Evolutionary conservation across 1,139 yeast species (phyloP).

Genomic region (Hansenula anomala): DNA sequence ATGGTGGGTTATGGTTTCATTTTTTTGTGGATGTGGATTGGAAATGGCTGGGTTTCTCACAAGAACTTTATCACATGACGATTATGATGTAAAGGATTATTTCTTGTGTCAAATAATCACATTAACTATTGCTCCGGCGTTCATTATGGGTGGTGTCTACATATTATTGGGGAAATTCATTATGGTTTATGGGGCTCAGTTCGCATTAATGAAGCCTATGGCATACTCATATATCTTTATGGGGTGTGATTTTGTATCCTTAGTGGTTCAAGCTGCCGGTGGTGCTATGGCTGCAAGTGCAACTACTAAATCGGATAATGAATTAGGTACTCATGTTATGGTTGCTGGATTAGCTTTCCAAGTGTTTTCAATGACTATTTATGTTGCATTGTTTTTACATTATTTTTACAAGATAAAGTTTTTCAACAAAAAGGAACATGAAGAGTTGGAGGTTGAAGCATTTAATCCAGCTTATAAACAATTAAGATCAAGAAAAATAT

Average conservation of each 20-base stretch:
- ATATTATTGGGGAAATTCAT: conserved; percentile 59
- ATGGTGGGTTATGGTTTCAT: conserved; percentile 59
- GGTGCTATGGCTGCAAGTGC: conserved; percentile 45
- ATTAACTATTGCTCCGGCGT: conserved; percentile 69
- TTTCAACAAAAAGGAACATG: neutral
- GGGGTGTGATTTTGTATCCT: conserved; percentile 50
- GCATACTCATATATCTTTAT: conserved; percentile 58
- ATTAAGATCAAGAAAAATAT: conserved; percentile 11
- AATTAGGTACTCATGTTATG: conserved; percentile 46
- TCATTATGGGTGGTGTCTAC: conserved; percentile 71
- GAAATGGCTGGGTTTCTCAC: conserved; percentile 60
- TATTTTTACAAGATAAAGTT: conserved; percentile 29
- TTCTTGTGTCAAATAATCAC: conserved; percentile 55
- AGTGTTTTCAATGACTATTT: conserved; percentile 55
- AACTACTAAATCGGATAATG: conserved; percentile 32
- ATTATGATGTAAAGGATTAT: conserved; percentile 27
- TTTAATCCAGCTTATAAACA: neutral
- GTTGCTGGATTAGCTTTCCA: conserved; percentile 68
- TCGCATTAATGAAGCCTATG: conserved; percentile 57
- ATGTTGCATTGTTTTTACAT: conserved; percentile 44
- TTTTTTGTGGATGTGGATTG: conserved; percentile 46
- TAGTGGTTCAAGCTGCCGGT: conserved; percentile 64
- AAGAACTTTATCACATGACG: conserved; percentile 36
- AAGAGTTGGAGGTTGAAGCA: neutral
- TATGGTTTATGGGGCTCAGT: conserved; percentile 51